Base-by-base conservation (phyloP, 2,329 filamentous ascomycete species). In the Xylaria sp. region DNA sequence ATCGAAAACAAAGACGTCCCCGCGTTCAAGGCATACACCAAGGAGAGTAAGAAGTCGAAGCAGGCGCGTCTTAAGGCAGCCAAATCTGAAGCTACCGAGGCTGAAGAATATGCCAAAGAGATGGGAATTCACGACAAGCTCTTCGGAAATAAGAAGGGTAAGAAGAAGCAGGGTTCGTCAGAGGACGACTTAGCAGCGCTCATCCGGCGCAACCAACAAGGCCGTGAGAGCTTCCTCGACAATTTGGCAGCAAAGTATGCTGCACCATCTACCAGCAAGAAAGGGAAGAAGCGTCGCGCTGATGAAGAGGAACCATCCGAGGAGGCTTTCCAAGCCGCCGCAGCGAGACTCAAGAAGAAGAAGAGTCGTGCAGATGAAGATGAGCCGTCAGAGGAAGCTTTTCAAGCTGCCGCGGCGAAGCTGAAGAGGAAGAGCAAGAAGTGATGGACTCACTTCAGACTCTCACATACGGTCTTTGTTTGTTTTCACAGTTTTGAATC, bases 191-290 rank as follows among this genome's bases (percentile, higher is more conserved):
- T 96, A 46, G 85, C 86, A n/a, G 89, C 89, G 1, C 72, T 95
- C 69, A 96, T 96, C 63, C 82, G 83, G 70, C 80, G 83, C 69
- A 83, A 88, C 52, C 89, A 94, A 72, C 80, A 87, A 66, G 80
- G 81, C 48, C 79, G 89, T 37, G 75, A 76, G 34, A 78, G 77
- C 44, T 91, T 95, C 71, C 76, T 96, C 23, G 89, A 90, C 63
- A 78, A 83, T 54, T 74, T 96, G 54, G 90, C 90, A 59, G 89
- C 86, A 53, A 95, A 93, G 75, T 95, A 95, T 34, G 76, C 78
- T 11, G 69, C 69, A 54, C 68, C 70, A 55, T 77, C 52, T 18
- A 39, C 79, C 61, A 65, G 71, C 0, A 80, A 79, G 73, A 85
- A 81, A 69, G 79, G 78, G 9, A 79, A 79, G 70, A 84, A 83